Evolutionary conservation across 192 early-diverging fungal genomes (phyloP), one percentile per base, ranked within the genome.

Genomic region (Spizellomyces sp.): DNA sequence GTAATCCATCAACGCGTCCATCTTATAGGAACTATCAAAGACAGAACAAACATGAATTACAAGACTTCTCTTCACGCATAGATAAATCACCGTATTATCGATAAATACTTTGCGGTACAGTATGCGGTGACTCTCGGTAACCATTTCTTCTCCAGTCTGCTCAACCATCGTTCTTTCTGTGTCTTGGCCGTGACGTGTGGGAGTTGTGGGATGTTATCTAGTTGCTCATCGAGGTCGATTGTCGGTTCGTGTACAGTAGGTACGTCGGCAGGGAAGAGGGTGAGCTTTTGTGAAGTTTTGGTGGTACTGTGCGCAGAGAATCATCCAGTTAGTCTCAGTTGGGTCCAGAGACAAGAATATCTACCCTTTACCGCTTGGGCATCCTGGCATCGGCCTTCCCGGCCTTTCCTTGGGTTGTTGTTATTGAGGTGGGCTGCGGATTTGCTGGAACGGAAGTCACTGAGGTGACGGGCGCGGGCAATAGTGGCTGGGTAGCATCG

Each of bases 231-330:
- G 10, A 58, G 8, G 22, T 45, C 47, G 5, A 62, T 73, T 12
- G 59, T 59, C n/a, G 42, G 52, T 17, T 62, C 50, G 8, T 21
- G 8, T 8, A 21, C 54, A 6, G 42, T 14, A 9, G 63, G 43
- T 5, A 58, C 88, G 43, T 93, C 89, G 55, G 91, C 89, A 6
- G 95, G 94, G 58, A 97, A 92, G n/a, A 97, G 77, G 19, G 90
- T 92, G 19, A 97, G 81, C 81, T 97, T 97, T 74, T 95, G 95
- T 58, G 93, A 91, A 15, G 90, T 94, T 78, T 95, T 96, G 46
- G 95, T 93, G 10, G 95, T 96, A 66, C 95, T 88, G 19, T 48
- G 14, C 5, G 59, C 15, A 61, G 9, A 54, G 50, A 0, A 3
- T 36, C 27, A 36, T 36, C 27, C 27, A 36, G 27, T 36, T 36